phyloP scores from a whole-genome alignment of 129 eudicot species.

The Daucus carota region DH1_v3.0 NC_030384.2:47667501-47668000 shows the following conservation, averaged over 20 bases:
- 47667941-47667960: background rate
- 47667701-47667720: background rate
- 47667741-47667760: background rate
- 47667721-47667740: background rate
- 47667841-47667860: background rate
- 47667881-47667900: background rate
- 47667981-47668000: background rate
- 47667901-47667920: background rate
- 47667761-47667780: background rate
- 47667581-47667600: background rate
- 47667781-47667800: background rate
- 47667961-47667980: background rate
- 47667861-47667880: background rate
- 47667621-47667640: conserved; percentile 12
- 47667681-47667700: background rate
- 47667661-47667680: conserved; percentile 35
- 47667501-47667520: background rate
- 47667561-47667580: background rate
- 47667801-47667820: background rate
- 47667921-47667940: background rate
- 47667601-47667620: background rate
- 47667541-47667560: background rate
- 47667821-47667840: no score
- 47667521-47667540: background rate
- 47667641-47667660: conserved; percentile 54